These are phyloP conservation scores for Asterella californica DNA, from an alignment of 225 moss, liverwort and hornwort genomes.

Conservation along the genomic window DNA sequence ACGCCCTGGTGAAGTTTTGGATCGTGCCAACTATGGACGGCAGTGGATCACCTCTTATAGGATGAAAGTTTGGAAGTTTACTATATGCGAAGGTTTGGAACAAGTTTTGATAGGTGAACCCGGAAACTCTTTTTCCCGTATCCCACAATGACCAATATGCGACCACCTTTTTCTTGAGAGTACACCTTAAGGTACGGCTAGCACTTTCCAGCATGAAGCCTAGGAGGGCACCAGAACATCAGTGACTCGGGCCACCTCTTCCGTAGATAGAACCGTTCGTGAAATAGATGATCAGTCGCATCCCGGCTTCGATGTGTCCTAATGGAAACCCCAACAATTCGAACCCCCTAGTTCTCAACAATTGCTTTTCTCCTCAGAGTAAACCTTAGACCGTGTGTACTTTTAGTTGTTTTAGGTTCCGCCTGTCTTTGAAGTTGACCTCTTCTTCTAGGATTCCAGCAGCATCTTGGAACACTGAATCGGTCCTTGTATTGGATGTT, in stretches of 20 bases:
- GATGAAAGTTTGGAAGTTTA: background rate
- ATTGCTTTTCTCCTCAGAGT: background rate
- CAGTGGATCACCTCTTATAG: background rate
- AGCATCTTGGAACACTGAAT: background rate
- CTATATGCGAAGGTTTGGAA: background rate
- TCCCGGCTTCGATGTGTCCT: background rate
- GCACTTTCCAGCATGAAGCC: background rate
- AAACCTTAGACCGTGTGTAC: no score
- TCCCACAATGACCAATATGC: no score
- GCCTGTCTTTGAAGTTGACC: background rate
- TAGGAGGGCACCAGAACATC: background rate
- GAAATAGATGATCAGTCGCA: background rate
- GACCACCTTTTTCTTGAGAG: background rate
- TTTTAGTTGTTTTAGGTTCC: no score
- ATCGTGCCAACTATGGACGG: background rate
- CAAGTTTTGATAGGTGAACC: background rate
- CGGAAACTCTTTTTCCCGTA: background rate
- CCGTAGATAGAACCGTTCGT: background rate
- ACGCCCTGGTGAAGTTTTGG: slow-evolving; percentile 2
- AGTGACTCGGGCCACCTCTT: background rate
- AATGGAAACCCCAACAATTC: background rate
- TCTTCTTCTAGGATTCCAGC: background rate
- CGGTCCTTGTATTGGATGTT: no score
- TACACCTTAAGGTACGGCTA: background rate
- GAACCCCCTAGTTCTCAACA: background rate